These are phyloP conservation scores for Populus simonii DNA, from an alignment of 345 rosid species.

Conservation along the genomic window DNA sequence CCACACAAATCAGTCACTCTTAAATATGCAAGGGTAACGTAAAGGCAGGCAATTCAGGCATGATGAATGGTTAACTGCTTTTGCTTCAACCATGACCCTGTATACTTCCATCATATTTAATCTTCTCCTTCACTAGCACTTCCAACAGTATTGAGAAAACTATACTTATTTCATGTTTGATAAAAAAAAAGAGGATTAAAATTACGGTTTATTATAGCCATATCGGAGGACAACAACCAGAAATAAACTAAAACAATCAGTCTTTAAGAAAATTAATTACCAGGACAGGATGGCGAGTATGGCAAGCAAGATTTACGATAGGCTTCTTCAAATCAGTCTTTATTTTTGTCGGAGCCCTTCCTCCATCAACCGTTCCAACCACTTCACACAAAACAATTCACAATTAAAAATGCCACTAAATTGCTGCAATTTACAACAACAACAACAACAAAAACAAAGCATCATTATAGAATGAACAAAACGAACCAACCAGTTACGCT, in stretches of 20 bases:
- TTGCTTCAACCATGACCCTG: neutral
- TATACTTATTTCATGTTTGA: no score
- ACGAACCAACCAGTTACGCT: conserved; percentile 78
- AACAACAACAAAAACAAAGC: neutral
- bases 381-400: conserved; percentile 44
- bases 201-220: neutral
- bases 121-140: neutral
- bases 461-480: neutral
- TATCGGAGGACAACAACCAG: neutral
- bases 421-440: neutral
- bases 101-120: neutral
- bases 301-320: conserved; percentile 88
- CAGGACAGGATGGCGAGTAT: conserved; percentile 96
- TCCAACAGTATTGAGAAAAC: neutral
- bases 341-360: conserved; percentile 89
- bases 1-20: neutral
- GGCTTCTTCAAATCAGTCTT: conserved; percentile 97
- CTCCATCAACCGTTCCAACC: conserved; percentile 98
- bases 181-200: neutral
- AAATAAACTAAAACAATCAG: neutral
- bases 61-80: neutral
- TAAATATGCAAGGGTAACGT: no score
- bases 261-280: conserved; percentile 33
- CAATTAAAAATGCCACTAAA: conserved; percentile 1
- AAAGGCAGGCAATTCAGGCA: neutral